A percentile compares a stretch with the other conserved stretches of the same genome.
phyloP scores from a whole-genome alignment of 2,329 filamentous ascomycete species.

The Neoarthrinium moseri region DNA sequence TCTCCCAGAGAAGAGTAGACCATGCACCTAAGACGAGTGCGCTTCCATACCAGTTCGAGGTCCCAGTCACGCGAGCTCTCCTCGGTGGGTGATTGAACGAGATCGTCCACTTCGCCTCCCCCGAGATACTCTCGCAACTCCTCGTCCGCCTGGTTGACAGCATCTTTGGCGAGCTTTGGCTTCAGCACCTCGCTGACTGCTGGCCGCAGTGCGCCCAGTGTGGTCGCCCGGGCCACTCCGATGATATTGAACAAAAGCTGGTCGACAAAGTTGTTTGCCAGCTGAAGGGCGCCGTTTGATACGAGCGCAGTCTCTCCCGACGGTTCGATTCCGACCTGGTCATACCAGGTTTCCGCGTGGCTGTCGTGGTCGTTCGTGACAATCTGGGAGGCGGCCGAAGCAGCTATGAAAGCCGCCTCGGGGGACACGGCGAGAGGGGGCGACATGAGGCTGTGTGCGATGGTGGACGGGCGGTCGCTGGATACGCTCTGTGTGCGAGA shows the following conservation, averaged over 20 bases:
- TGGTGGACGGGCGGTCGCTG: conserved; percentile 67
- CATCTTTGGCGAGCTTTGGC: conserved; percentile 81
- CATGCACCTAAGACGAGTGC: conserved; percentile 92
- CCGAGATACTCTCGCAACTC: conserved; percentile 87
- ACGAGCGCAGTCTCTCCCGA: conserved; percentile 70
- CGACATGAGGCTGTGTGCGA: conserved; percentile 57
- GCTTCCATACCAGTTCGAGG: conserved; percentile 90
- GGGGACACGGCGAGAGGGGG: conserved; percentile 71
- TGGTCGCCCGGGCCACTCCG: conserved; percentile 74
- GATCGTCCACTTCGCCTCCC: conserved; percentile 72
- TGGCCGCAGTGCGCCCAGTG: conserved; percentile 71
- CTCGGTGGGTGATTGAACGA: conserved; percentile 52
- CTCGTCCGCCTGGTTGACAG: conserved; percentile 79
- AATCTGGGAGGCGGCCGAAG: conserved; percentile 85
- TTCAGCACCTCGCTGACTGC: conserved; percentile 87
- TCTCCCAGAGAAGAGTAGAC: conserved; percentile 96
- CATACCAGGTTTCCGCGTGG: conserved; percentile 67
- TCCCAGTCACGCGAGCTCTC: conserved; percentile 69
- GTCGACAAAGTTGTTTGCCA: conserved; percentile 91
- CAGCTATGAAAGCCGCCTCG: conserved; percentile 81
- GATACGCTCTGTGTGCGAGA: conserved; percentile 65
- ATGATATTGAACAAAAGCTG: conserved; percentile 90
- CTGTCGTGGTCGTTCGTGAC: conserved; percentile 85
- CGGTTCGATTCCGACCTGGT: conserved; percentile 65
- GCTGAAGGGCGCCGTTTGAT: conserved; percentile 67